These are phyloP conservation scores for Metarhizium album DNA, from an alignment of 2,329 filamentous ascomycete species.

Conservation along the genomic window DNA sequence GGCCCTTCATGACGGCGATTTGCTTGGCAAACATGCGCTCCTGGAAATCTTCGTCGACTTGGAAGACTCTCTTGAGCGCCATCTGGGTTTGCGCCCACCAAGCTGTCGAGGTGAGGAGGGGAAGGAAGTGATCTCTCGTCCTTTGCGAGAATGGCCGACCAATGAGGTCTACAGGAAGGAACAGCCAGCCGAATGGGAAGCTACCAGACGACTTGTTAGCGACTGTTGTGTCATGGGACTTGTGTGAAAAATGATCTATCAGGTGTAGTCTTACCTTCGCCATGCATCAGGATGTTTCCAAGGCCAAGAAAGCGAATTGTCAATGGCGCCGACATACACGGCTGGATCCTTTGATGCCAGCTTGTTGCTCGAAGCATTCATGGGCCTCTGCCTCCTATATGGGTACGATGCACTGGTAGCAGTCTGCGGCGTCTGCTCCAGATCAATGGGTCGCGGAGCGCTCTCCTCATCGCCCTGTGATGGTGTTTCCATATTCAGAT, in stretches of 20 bases:
- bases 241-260: not conserved
- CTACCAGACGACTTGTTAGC: constrained; percentile 34
- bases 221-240: constrained; percentile 1
- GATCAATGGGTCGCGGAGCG: constrained; percentile 51
- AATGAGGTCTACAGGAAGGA: constrained; percentile 90
- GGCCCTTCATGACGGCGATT: constrained; percentile 97
- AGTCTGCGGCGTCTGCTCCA: constrained; percentile 30
- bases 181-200: constrained; percentile 98
- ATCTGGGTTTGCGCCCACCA: constrained; percentile 97
- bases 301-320: constrained; percentile 96
- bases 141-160: constrained; percentile 92
- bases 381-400: constrained; percentile 71
- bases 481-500: constrained; percentile 48
- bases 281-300: constrained; percentile 97
- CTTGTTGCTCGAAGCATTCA: constrained; percentile 57
- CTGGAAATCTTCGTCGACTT: constrained; percentile 89
- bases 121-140: constrained; percentile 91
- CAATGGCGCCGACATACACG: constrained; percentile 82
- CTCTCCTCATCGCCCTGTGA: constrained; percentile 24
- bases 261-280: constrained; percentile 35
- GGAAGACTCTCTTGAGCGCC: constrained; percentile 76
- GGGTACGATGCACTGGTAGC: constrained; percentile 44
- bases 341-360: constrained; percentile 39
- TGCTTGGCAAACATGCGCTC: constrained; percentile 99
- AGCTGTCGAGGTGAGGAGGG: constrained; percentile 80